Conservation (phyloP, 192 early-diverging fungal genomes). For the Backusella liffmaniae region DNA sequence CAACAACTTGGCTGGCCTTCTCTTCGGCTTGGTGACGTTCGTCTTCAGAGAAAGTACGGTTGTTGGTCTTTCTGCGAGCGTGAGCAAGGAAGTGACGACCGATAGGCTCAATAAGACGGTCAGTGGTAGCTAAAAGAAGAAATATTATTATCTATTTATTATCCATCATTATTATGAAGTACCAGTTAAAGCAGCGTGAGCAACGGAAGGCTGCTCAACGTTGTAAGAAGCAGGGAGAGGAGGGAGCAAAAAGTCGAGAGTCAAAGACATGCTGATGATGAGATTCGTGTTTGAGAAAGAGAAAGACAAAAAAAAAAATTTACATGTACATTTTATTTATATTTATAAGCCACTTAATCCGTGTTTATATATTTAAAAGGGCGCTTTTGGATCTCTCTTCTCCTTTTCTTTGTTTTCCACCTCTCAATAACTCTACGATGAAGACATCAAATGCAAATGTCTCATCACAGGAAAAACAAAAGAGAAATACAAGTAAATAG, state of each 20-base stretch:
- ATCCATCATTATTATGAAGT: neutral
- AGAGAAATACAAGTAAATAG: neutral
- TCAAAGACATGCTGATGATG: conserved; percentile 38
- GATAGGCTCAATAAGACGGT: conserved; percentile 52
- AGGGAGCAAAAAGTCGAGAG: conserved; percentile 66
- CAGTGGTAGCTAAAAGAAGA: conserved; percentile 21
- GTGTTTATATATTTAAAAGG: too few relatives aligned
- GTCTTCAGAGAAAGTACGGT: conserved; percentile 62
- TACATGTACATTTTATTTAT: neutral
- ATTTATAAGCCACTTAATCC: neutral
- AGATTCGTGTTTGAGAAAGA: neutral
- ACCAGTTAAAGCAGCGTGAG: conserved; percentile 44
- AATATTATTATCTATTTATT: neutral
- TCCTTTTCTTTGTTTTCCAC: neutral
- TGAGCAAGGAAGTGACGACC: conserved; percentile 60
- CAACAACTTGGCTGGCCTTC: conserved; percentile 37
- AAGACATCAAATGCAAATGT: neutral
- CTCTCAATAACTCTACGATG: neutral
- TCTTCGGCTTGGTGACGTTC: conserved; percentile 49
- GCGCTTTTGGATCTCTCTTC: too few relatives aligned
- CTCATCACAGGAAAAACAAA: neutral
- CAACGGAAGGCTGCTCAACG: conserved; percentile 39
- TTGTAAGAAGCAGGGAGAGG: conserved; percentile 70
- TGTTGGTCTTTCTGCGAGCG: conserved; percentile 58
- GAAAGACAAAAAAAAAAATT: neutral